Evolutionary conservation across 371 early-diverging fungal genomes (phyloP).

Genomic region (Batkoa obscura): DNA sequence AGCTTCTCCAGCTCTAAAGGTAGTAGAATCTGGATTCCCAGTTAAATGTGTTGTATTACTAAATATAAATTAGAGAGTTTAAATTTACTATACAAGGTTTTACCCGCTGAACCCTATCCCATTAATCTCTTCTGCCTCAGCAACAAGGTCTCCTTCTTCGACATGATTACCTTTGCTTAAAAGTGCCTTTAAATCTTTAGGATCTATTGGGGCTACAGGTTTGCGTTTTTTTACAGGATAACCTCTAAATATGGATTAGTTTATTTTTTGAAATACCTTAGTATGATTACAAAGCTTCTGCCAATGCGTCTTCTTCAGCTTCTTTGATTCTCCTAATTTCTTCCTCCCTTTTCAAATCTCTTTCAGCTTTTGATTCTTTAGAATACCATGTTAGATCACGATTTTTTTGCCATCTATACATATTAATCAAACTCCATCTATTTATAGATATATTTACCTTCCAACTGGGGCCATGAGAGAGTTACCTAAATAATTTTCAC

Average conservation of each 20-base stretch:
- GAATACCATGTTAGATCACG: conserved; percentile 59
- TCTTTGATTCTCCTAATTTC: conserved; percentile 48
- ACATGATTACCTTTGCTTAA: no score
- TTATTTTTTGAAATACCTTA: background rate
- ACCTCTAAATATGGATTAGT: background rate
- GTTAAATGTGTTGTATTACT: no score
- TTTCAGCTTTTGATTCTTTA: conserved; percentile 15
- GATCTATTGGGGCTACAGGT: background rate
- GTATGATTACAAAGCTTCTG: conserved; percentile 40
- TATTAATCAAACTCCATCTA: background rate
- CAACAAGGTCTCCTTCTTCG: background rate
- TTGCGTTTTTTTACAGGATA: conserved; percentile 3
- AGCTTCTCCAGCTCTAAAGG: no score
- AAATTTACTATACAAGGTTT: no score
- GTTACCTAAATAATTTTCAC: conserved; percentile 76
- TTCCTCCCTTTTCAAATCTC: conserved; percentile 8
- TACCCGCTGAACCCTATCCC: background rate
- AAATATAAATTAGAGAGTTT: no score
- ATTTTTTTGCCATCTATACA: conserved; percentile 30
- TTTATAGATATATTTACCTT: conserved; percentile 14
- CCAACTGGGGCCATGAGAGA: conserved; percentile 68
- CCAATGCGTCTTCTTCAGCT: conserved; percentile 61
- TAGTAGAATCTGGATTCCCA: no score
- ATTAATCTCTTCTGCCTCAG: background rate
- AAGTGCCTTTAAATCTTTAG: background rate